Evolutionary conservation across 1,139 yeast genomes (phyloP), one percentile per base, ranked within the genome.

Genomic region (Sporopachydermia cereana): DNA sequence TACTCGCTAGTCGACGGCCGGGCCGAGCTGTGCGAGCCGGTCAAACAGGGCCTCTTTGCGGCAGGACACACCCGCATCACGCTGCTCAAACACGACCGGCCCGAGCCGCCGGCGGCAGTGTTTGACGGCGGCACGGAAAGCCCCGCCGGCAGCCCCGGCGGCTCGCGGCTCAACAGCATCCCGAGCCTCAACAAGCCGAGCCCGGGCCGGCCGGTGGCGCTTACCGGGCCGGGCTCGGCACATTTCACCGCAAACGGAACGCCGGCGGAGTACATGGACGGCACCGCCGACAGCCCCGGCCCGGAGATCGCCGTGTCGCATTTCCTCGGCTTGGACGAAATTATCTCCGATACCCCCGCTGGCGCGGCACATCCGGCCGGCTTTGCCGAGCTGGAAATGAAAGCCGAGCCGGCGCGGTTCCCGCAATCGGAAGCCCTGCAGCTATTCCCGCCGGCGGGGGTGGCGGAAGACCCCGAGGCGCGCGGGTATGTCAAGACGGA

Each of bases 1-100:
- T 25, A 7, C 17, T 7, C 9, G 12, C 23, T n/a, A 57, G 75
- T 34, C 24, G 69, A 73, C 52, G 83, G 80, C 2, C 55, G 54
- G 5, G 71, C 84, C 3, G 58, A 74, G 4, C 69, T 79, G 29
- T 76, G 88, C 57, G 94, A 83, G 52, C 94, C 95, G 0, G 69
- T 77, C 1, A 75, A 74, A 41, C 93, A 83, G 57, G 95, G 95
- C 1, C 43, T 59, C 4, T 53, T 59, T n/a, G 59, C 72, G 2
- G 59, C 60, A 36, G 51, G 50, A 1, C 54, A 55, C 5, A 77
- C 86, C 0, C 65, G 65, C 24, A 63, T 82, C n/a, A 71, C 78
- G 1, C 61, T 82, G 44, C 72, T 79, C 17, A 72, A 69, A 50
- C 67, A 63, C 25, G 51, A 55, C n/a, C 50, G 49, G 16, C 36